phyloP scores from a whole-genome alignment of 2,329 filamentous ascomycete species.

The Dothidotthia symphoricarpi region DNA sequence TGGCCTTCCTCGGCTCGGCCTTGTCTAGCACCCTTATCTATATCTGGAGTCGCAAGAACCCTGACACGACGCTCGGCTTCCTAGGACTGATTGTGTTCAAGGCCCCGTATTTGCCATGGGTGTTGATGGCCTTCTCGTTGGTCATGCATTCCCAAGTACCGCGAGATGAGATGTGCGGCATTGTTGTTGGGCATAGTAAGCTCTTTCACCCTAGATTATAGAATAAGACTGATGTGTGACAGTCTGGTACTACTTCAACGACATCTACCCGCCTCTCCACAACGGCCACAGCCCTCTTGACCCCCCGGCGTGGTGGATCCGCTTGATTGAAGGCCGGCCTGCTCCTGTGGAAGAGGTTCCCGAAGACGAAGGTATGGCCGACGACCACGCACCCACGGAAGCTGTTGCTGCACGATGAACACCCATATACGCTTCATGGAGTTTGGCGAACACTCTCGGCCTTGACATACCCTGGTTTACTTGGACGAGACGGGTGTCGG shows the following conservation, averaged over 20 bases:
- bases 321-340: conserved; percentile 65
- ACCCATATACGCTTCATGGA: conserved; percentile 13
- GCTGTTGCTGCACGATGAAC: conserved; percentile 15
- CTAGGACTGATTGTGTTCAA: conserved; percentile 87
- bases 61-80: conserved; percentile 82
- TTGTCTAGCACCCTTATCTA: conserved; percentile 93
- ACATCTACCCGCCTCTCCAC: conserved; percentile 91
- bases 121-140: conserved; percentile 87
- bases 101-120: conserved; percentile 93
- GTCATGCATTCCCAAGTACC: conserved; percentile 87
- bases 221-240: conserved; percentile 10
- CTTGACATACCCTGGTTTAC: conserved; percentile 30
- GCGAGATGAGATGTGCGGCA: conserved; percentile 94
- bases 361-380: conserved; percentile 8
- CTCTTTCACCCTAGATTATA: not conserved
- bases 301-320: conserved; percentile 85
- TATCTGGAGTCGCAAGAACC: conserved; percentile 95
- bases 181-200: conserved; percentile 79
- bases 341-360: conserved; percentile 19
- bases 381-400: conserved; percentile 10
- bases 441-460: conserved; percentile 21
- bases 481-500: conserved; percentile 3
- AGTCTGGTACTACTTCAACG: conserved; percentile 97
- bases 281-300: conserved; percentile 81
- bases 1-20: conserved; percentile 92